Conservation (phyloP, 208 protist genomes). For the Vickermania spadyakhi region DNA sequence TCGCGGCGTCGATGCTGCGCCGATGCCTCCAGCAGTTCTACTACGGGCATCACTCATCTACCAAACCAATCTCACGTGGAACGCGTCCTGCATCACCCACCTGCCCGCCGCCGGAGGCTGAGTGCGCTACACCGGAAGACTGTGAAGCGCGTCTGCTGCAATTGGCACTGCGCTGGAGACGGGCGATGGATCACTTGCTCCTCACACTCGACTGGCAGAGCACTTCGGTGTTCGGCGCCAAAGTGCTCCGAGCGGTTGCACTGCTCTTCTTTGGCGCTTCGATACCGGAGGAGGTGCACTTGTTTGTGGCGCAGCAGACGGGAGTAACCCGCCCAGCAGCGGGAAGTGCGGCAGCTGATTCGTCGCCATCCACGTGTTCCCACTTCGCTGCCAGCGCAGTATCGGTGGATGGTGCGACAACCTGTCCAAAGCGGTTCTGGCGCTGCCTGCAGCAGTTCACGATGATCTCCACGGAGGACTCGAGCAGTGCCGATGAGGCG, state of each 20-base stretch:
- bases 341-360: no score
- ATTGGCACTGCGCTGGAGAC: not conserved
- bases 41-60: not conserved
- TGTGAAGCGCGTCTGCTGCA: not conserved
- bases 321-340: no score
- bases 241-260: not conserved
- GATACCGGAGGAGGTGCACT: no score
- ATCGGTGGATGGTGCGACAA: not conserved
- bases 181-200: not conserved
- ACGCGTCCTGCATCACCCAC: not conserved
- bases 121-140: no score
- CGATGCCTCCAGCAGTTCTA: not conserved
- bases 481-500: no score
- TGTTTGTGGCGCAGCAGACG: no score
- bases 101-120: not conserved
- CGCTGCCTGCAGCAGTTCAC: no score
- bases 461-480: not conserved
- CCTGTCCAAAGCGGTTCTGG: no score
- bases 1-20: not conserved
- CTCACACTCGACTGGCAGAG: slow-evolving; percentile 8
- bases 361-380: no score
- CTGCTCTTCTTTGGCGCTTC: slow-evolving; percentile 1
- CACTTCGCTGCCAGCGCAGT: not conserved
- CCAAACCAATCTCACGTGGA: no score
- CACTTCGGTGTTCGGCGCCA: not conserved